Conservation (phyloP, 345 rosid species). For the Aurinia saxatilis region DNA sequence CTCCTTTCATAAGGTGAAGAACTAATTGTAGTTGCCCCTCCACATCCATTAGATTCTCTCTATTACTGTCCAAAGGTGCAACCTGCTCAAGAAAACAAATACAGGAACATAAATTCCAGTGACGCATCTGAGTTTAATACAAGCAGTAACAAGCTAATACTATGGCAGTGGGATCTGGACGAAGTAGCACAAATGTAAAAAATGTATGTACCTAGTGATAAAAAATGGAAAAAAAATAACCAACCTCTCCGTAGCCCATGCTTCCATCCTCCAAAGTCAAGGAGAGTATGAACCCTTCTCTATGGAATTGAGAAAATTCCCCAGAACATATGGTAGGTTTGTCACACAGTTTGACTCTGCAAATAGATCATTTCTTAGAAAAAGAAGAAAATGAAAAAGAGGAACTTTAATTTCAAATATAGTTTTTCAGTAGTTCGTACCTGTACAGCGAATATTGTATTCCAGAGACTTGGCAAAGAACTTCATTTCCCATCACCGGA, state of each 20-base stretch:
- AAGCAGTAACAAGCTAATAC: background rate
- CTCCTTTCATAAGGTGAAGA: conserved; percentile 53
- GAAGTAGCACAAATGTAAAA: background rate
- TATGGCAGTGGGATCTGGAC: background rate
- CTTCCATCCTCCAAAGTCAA: conserved; percentile 79
- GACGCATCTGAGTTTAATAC: background rate
- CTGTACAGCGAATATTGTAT: conserved; percentile 63
- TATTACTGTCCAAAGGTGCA: conserved; percentile 70
- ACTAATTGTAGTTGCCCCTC: conserved; percentile 81
- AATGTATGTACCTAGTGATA: background rate
- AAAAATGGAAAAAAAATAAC: conserved; percentile 16
- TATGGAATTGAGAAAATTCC: conserved; percentile 33
- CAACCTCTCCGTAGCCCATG: conserved; percentile 85
- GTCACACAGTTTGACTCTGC: conserved; percentile 66
- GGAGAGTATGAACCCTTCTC: conserved; percentile 77
- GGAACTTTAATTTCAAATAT: background rate
- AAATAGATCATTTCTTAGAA: conserved; percentile 16
- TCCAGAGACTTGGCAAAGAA: conserved; percentile 39
- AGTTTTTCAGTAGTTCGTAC: conserved; percentile 30
- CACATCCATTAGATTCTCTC: conserved; percentile 61
- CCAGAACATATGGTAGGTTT: conserved; percentile 53
- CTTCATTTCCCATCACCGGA: conserved; percentile 27
- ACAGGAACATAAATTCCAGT: conserved; percentile 13
- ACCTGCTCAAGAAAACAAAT: conserved; percentile 46
- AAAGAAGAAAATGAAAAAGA: background rate